A percentile compares a stretch with the other conserved stretches of the same genome.
These are phyloP conservation scores for Boletellus sp. DNA, from an alignment of 768 basidiomycete species.

Conservation along the genomic window DNA sequence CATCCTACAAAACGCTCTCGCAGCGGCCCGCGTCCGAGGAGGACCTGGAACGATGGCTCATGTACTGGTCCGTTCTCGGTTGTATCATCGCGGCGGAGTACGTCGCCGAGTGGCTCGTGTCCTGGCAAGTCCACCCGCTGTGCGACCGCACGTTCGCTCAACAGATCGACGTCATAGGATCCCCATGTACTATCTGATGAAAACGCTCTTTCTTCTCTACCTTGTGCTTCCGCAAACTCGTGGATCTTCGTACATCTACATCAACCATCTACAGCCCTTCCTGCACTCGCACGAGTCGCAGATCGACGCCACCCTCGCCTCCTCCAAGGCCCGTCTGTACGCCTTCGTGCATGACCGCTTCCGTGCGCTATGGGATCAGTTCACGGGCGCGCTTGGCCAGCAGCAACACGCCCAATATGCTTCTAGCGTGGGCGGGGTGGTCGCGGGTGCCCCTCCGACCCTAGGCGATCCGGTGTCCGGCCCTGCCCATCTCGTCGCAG, in stretches of 20 bases:
- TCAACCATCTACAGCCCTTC: constrained; percentile 74
- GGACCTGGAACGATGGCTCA: constrained; percentile 90
- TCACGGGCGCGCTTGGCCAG: constrained; percentile 49
- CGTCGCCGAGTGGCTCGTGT: constrained; percentile 81
- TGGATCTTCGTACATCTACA: constrained; percentile 85
- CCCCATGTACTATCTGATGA: constrained; percentile 82
- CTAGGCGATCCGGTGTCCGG: constrained; percentile 55
- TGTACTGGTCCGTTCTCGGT: constrained; percentile 94
- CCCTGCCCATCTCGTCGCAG: constrained; percentile 60
- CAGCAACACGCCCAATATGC: constrained; percentile 29
- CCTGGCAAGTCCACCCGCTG: constrained; percentile 55
- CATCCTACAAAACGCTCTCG: constrained; percentile 92
- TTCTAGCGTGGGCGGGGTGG: constrained; percentile 18
- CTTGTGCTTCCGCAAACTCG: constrained; percentile 87
- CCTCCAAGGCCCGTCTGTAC: constrained; percentile 56
- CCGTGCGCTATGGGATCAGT: constrained; percentile 62
- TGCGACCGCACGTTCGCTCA: constrained; percentile 5
- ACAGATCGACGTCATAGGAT: constrained; percentile 50
- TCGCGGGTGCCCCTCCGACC: constrained; percentile 40
- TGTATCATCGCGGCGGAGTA: constrained; percentile 81
- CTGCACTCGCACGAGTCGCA: constrained; percentile 78
- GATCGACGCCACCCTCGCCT: constrained; percentile 78
- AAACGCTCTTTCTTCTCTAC: constrained; percentile 83
- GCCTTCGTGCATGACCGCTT: constrained; percentile 61
- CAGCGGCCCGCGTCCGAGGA: constrained; percentile 81